Base-by-base conservation (phyloP, 768 basidiomycete species). In the Suillus subaureus region DNA sequence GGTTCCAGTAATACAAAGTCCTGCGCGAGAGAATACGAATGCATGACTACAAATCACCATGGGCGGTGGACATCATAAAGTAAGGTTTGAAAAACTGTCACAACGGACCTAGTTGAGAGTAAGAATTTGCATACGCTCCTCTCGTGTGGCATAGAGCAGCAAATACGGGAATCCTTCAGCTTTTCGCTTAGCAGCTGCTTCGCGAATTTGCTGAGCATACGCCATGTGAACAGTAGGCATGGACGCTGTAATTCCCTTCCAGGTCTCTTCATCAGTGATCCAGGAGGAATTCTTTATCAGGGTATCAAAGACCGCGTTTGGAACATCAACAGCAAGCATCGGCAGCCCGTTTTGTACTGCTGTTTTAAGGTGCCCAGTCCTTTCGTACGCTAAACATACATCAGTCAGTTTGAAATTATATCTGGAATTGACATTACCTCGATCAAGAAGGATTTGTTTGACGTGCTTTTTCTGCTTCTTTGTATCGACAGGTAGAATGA, bases 391-490 rank as follows among this genome's bases (percentile, higher is more conserved):
- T 92, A 55, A 39, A 52, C 9, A 21, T 42, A 28, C 23, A 9
- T 62, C 35, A 35, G 37, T 35, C 15, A 7, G 16, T 23, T 60
- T 21, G 11, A 16, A 60, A 31, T 28, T 3, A 28, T 21, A 54
- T 18, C 6, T 35, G 28, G 23, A 15, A 6, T 61, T 31, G 64
- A 79, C 18, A 6, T 9, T 67, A 91, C 90, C 89, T 80, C 87
- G 83, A 66, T 92, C 90, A 51, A 86, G 71, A 69, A 89, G 86
- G 40, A 91, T 81, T 45, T 90, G 85, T 71, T 91, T 92, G 39
- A 86, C 84, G 35, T 86, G 84, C 72, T 89, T 93, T 54, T 89
- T 83, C 66, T 89, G 88, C 70, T 92, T 93, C 81, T 91, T 92
- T 8, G 83, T 76, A 70, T 93, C 92, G 11, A 82, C 76, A 0